These are phyloP conservation scores for Xylaria sp. DNA, from an alignment of 2,329 filamentous ascomycete genomes.

Conservation along the genomic window DNA sequence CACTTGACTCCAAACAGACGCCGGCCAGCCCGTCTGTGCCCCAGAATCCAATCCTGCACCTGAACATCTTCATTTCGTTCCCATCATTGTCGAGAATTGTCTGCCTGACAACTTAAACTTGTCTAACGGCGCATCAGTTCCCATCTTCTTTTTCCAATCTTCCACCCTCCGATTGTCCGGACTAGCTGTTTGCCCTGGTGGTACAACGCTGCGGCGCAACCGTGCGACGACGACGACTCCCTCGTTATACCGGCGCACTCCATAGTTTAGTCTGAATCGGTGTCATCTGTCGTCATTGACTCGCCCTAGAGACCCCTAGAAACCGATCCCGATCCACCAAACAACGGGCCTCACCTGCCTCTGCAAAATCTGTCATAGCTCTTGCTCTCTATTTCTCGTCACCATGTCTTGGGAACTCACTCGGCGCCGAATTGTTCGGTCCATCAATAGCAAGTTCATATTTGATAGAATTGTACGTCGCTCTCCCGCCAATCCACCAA, in stretches of 20 bases:
- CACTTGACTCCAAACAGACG: not conserved
- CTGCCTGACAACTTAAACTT: not conserved
- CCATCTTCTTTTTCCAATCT: not conserved
- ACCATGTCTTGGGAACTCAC: constrained; percentile 69
- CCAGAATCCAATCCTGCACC: constrained; percentile 1
- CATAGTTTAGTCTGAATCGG: not conserved
- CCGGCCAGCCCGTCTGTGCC: not conserved
- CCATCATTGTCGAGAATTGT: constrained; percentile 1
- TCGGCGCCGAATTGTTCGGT: constrained; percentile 70
- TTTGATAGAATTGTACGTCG: constrained; percentile 77
- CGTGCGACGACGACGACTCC: constrained; percentile 34
- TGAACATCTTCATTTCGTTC: constrained; percentile 26
- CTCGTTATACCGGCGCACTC: constrained; percentile 8
- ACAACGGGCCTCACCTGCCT: constrained; percentile 20
- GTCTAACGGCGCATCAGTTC: not conserved
- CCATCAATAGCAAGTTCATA: constrained; percentile 77
- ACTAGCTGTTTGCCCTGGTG: constrained; percentile 7
- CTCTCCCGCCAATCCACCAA: constrained; percentile 13
- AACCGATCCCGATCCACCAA: constrained; percentile 29
- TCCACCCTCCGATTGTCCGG: not conserved
- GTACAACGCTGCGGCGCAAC: constrained; percentile 14
- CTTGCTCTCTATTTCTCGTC: constrained; percentile 23
- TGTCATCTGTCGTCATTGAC: constrained; percentile 38
- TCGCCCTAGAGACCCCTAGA: constrained; percentile 11
- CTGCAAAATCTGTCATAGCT: constrained; percentile 5